Conservation (phyloP, 257 asterid species). For the Nicotiana tabacum region DNA sequence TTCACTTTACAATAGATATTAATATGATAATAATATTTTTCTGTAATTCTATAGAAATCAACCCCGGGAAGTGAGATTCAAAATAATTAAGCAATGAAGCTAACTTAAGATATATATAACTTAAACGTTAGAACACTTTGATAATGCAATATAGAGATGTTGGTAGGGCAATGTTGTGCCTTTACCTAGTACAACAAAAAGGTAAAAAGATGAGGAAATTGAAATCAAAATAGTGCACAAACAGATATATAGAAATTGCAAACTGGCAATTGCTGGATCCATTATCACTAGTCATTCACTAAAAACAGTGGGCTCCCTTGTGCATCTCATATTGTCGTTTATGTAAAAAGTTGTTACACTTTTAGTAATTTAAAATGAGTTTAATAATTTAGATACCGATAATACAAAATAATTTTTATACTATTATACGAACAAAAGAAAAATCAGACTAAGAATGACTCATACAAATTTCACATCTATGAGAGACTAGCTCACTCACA, state of each 20-base stretch:
- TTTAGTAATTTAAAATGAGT: conserved; percentile 21
- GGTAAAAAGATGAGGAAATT: conserved; percentile 19
- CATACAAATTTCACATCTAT: neutral
- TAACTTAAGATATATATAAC: neutral
- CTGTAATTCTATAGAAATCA: neutral
- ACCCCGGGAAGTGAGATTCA: neutral
- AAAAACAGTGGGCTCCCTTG: conserved; percentile 57
- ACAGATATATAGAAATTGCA: conserved; percentile 19
- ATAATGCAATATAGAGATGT: conserved; percentile 4
- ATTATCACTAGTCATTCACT: conserved; percentile 28
- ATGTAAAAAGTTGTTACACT: conserved; percentile 33
- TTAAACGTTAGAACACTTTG: neutral
- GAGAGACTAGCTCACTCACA: neutral
- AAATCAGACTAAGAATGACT: neutral
- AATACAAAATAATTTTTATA: neutral
- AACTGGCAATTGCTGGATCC: conserved; percentile 88
- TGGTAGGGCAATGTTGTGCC: conserved; percentile 36
- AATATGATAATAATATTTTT: no score
- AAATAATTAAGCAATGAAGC: neutral
- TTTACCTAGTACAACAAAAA: conserved; percentile 39
- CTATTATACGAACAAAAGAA: neutral
- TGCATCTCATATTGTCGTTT: conserved; percentile 16
- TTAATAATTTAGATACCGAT: neutral
- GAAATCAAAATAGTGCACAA: conserved; percentile 7
- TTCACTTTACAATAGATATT: no score